Conservation (phyloP, 108 stramenopile genomes). For the Nannochloropsis gaditana region DNA sequence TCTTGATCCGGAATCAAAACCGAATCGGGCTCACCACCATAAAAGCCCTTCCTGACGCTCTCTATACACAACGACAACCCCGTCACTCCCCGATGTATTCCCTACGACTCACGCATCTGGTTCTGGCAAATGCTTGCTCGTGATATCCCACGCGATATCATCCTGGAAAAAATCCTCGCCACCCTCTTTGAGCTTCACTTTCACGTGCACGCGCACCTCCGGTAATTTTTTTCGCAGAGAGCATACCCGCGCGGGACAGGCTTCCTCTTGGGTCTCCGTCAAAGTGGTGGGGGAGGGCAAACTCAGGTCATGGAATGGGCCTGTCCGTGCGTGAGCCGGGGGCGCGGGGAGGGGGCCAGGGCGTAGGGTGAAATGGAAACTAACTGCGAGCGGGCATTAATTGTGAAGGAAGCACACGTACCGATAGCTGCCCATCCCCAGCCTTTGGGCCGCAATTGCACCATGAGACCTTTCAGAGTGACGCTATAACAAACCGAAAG, state of each 20-base stretch:
- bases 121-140: not conserved
- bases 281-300: not conserved
- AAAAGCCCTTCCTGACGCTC: not conserved
- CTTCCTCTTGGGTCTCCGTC: not conserved
- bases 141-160: not conserved
- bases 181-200: not conserved
- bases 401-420: not conserved
- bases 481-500: too few relatives aligned
- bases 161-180: not conserved
- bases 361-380: not conserved
- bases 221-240: not conserved
- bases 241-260: not conserved
- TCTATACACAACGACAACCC: not conserved
- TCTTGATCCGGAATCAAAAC: not conserved
- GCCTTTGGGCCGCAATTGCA: not conserved
- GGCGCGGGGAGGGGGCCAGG: not conserved
- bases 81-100: not conserved
- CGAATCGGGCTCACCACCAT: not conserved
- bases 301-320: not conserved
- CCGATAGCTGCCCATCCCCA: constrained; percentile 19
- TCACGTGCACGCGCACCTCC: not conserved
- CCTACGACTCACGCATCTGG: not conserved
- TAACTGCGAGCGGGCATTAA: not conserved
- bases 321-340: not conserved
- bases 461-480: not conserved